A percentile compares a stretch with the other conserved stretches of the same genome.
Conservation (phyloP, 2,329 filamentous ascomycete genomes). For the Achaetomium macrosporum region DNA sequence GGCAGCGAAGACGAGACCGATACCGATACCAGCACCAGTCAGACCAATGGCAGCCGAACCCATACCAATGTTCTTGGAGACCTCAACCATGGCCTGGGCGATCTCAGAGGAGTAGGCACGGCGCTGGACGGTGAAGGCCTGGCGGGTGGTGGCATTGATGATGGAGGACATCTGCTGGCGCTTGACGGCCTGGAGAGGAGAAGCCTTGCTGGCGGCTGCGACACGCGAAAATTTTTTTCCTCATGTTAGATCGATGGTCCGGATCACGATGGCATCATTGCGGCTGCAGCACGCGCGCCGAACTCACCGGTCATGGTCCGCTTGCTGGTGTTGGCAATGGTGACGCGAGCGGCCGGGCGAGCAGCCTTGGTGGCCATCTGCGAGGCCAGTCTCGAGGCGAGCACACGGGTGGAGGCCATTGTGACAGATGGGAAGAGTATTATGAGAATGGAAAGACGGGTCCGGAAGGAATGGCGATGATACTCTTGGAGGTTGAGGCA, state of each 20-base stretch:
- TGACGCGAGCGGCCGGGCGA: constrained; percentile 65
- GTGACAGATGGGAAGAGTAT: constrained; percentile 51
- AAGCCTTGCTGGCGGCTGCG: constrained; percentile 49
- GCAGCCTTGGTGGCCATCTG: constrained; percentile 73
- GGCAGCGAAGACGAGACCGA: constrained; percentile 88
- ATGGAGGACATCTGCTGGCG: constrained; percentile 63
- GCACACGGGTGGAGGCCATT: constrained; percentile 75
- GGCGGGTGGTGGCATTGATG: constrained; percentile 60
- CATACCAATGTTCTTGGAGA: constrained; percentile 88
- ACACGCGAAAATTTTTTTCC: constrained; percentile 12
- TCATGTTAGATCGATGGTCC: constrained; percentile 15
- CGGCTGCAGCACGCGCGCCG: constrained; percentile 7
- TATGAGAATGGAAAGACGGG: constrained; percentile 26
- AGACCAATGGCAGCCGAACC: constrained; percentile 86
- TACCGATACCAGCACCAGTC: constrained; percentile 89
- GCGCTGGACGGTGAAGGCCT: constrained; percentile 55
- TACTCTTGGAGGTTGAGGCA: constrained; percentile 21
- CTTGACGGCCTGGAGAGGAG: constrained; percentile 69
- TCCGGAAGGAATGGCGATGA: constrained; percentile 34
- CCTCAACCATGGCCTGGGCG: constrained; percentile 81
- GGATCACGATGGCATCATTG: constrained; percentile 7
- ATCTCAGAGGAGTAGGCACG: constrained; percentile 85
- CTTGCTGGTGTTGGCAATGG: constrained; percentile 61
- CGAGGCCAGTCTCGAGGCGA: constrained; percentile 71
- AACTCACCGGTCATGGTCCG: constrained; percentile 69